Percentiles rank a stretch among this genome's conserved stretches.
These are phyloP conservation scores for Trypanosoma boissoni DNA, from an alignment of 208 protist genomes.

Conservation along the genomic window DNA sequence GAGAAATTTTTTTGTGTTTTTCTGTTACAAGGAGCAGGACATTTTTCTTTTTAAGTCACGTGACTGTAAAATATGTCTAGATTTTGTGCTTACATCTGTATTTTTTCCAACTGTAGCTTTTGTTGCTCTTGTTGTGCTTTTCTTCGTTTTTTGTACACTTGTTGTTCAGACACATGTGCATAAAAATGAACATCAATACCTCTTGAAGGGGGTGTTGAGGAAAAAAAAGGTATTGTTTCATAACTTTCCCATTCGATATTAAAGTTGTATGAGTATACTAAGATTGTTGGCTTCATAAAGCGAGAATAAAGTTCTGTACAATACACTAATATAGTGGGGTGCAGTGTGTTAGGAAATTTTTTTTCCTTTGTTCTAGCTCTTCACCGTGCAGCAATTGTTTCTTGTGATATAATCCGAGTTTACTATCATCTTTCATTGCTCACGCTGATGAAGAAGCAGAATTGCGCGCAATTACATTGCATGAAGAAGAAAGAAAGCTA, in stretches of 20 bases:
- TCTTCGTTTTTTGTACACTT: conserved; percentile 34
- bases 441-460: no score
- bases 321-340: conserved; percentile 33
- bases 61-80: no score
- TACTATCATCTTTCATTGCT: conserved; percentile 30
- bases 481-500: conserved; percentile 38
- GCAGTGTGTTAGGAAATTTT: conserved; percentile 56
- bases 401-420: conserved; percentile 39
- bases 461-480: conserved; percentile 27
- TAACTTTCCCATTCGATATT: conserved; percentile 54
- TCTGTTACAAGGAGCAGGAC: conserved; percentile 54
- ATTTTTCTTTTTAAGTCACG: conserved; percentile 45
- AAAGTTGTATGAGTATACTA: conserved; percentile 43
- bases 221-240: conserved; percentile 22
- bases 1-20: conserved; percentile 69
- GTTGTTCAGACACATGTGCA: conserved; percentile 60
- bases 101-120: conserved; percentile 42
- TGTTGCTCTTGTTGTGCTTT: conserved; percentile 9
- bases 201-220: conserved; percentile 38
- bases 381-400: conserved; percentile 38
- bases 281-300: conserved; percentile 17
- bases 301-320: conserved; percentile 22
- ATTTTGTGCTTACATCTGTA: no score
- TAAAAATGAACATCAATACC: conserved; percentile 56
- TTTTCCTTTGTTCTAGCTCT: conserved; percentile 46